Base-by-base conservation (phyloP, 805 yeast genomes). In the Tetrapisispora namnaoensis region DNA sequence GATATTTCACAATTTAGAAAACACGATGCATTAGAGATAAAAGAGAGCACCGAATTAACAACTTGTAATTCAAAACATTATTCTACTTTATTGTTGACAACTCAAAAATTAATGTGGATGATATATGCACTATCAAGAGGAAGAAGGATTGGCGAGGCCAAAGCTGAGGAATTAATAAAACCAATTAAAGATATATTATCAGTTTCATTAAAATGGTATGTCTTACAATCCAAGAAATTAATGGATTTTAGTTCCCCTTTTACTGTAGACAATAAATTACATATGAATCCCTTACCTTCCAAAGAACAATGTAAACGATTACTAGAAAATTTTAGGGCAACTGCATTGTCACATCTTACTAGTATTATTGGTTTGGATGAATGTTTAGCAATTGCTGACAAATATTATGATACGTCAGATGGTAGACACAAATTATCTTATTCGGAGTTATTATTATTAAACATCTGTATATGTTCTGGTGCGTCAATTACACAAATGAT, bases 381-480 rank as follows among this genome's bases (percentile, higher is more conserved):
- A 37, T 55, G 55, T 43, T 27, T 51, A 22, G 45, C 46, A 9
- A 49, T 60, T 13, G 49, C 51, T 18, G 53, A 55, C 18, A 55
- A 53, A 44, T 58, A 55, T 44, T 59, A 55, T 47, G 57, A 56
- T 10, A 41, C 49, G 21, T 28, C 28, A 11, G 7, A 13, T 20
- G 46, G 49, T 10, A 30, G 41, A 5, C 47, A 49, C 8, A 46
- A 48, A 24, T 46, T 62, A 21, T 49, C 62, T 2, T 60, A 59
- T 42, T 58, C 66, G 2, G 66, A 62, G 52, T 45, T 54, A 21
- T 41, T 63, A 2, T 49, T 63, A 2, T 37, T 63, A 30, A 58
- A 63, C 42, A 56, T 59, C 18, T 48, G 55, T 34, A 28, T 63
- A 1, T 55, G 58, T 37, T 50, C 55, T 2, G 55, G 65, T 30